phyloP scores from a whole-genome alignment of 352 stramenopile species.

The Blastocystis sp. region DNA sequence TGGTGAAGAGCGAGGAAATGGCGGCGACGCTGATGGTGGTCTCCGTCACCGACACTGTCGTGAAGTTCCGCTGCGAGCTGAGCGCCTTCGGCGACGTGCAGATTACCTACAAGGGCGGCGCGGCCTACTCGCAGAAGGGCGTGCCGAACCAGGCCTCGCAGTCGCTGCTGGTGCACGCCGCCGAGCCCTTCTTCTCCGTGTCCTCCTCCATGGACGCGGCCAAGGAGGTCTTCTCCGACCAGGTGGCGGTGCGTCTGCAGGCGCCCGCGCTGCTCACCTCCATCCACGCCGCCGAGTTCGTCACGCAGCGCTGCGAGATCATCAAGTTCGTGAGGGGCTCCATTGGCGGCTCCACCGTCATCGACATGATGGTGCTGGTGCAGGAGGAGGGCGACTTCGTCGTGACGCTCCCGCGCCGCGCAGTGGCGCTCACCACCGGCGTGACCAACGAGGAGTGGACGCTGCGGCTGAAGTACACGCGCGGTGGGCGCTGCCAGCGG shows the following conservation, averaged over 20 bases:
- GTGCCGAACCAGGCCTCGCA: slow-evolving; percentile 4
- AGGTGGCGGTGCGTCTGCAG: not conserved
- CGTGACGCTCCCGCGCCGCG: not conserved
- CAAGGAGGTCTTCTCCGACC: not conserved
- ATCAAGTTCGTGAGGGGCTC: not conserved
- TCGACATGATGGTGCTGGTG: slow-evolving; percentile 17
- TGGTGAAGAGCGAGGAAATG: not conserved
- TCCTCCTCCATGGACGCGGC: slow-evolving; percentile 8
- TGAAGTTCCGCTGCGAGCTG: not conserved
- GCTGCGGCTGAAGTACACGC: not conserved
- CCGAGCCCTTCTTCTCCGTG: slow-evolving; percentile 28
- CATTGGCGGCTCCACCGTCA: not conserved
- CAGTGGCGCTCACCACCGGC: slow-evolving; percentile 2
- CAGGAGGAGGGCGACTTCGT: slow-evolving; percentile 9
- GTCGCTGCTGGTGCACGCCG: not conserved
- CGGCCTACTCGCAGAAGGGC: no score
- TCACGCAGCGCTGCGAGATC: not conserved
- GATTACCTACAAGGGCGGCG: not conserved
- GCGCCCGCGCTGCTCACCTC: not conserved
- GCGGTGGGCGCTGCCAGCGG: not conserved
- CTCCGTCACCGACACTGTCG: not conserved
- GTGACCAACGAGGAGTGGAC: not conserved
- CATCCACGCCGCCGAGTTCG: slow-evolving; percentile 9
- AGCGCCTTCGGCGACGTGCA: not conserved
- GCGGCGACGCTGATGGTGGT: not conserved